phyloP scores from a whole-genome alignment of 768 basidiomycete species.

The Epithele typhae region DNA sequence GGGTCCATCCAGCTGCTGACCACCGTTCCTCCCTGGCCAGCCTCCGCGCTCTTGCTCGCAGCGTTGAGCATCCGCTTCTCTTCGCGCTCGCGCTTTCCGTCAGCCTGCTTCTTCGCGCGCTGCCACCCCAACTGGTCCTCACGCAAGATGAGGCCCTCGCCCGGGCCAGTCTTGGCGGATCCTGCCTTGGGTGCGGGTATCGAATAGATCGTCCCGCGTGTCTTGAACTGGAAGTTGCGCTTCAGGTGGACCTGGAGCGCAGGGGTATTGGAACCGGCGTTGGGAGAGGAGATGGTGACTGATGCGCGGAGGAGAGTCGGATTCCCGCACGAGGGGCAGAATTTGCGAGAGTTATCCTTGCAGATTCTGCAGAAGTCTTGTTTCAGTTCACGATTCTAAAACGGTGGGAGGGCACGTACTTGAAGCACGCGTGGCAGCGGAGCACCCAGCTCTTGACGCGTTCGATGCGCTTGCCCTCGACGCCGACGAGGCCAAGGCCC shows the following conservation, averaged over 20 bases:
- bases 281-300: slow-evolving; percentile 74
- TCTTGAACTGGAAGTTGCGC: slow-evolving; percentile 90
- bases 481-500: slow-evolving; percentile 83
- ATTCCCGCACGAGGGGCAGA: slow-evolving; percentile 97
- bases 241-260: slow-evolving; percentile 89
- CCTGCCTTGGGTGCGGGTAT: slow-evolving; percentile 91
- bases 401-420: slow-evolving; percentile 52
- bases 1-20: slow-evolving; percentile 92
- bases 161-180: slow-evolving; percentile 75
- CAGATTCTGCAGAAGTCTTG: slow-evolving; percentile 80
- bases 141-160: slow-evolving; percentile 81
- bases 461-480: slow-evolving; percentile 87
- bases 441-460: slow-evolving; percentile 95
- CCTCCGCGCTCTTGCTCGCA: slow-evolving; percentile 37
- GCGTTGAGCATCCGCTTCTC: slow-evolving; percentile 72
- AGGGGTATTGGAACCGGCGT: slow-evolving; percentile 55
- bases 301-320: slow-evolving; percentile 87
- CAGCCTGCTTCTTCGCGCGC: slow-evolving; percentile 74
- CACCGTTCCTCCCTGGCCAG: slow-evolving; percentile 45
- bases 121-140: slow-evolving; percentile 91
- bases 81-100: slow-evolving; percentile 71
- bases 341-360: slow-evolving; percentile 91
- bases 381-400: neutral
- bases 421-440: slow-evolving; percentile 98
- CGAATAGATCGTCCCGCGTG: slow-evolving; percentile 87